phyloP scores from a whole-genome alignment of 75 land plant species.

The Picea glauca region DNA sequence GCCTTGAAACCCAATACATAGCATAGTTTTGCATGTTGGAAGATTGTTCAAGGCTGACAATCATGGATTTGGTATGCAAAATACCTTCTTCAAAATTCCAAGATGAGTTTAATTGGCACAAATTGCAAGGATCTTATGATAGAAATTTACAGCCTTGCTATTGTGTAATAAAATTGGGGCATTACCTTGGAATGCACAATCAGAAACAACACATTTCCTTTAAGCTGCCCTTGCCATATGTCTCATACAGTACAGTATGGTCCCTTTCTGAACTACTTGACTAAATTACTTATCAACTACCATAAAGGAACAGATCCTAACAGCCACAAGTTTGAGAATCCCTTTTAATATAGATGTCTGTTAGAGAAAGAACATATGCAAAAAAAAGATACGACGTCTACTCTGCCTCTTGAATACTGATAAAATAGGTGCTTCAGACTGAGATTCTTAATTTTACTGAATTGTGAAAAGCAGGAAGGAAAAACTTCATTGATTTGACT shows the following conservation, averaged over 20 bases:
- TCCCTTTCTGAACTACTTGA: neutral
- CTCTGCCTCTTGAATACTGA: no score
- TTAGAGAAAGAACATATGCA: no score
- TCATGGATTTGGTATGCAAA: neutral
- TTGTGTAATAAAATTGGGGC: neutral
- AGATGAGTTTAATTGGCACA: neutral
- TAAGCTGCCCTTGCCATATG: neutral
- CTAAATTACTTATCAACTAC: neutral
- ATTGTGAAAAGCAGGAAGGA: no score
- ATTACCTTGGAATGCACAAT: no score
- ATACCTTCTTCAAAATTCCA: neutral
- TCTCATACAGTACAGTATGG: neutral
- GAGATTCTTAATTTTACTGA: no score
- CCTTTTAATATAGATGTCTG: no score
- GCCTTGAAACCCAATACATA: no score
- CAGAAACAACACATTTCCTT: neutral
- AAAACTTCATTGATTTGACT: no score
- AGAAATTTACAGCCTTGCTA: neutral
- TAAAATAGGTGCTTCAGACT: no score
- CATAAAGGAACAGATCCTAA: neutral
- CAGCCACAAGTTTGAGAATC: neutral
- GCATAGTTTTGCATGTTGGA: neutral
- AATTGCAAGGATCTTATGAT: no score
- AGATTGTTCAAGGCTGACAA: neutral
- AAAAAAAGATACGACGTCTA: no score